Base-by-base conservation (phyloP, 495 filamentous ascomycete species). In the Talaromyces wortmannii region DNA sequence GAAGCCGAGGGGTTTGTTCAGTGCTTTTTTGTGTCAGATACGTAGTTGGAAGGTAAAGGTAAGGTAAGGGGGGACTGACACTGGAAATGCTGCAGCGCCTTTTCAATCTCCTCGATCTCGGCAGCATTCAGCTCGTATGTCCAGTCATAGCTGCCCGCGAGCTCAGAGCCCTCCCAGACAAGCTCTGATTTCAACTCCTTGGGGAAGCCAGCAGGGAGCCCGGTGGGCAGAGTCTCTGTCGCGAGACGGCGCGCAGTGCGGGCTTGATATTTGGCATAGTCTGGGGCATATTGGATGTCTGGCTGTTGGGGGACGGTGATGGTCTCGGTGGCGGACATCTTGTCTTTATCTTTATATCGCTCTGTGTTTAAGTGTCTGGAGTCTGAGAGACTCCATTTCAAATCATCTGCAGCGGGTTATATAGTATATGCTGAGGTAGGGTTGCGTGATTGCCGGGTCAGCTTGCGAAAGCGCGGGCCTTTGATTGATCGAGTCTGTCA, bases 231-330 rank as follows among this genome's bases (percentile, higher is more conserved):
- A 6, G 59, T 53, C 33, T 78, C 76, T 0, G 65, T 70, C 36
- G 69, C 72, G 18, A 73, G 70, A 31, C 80, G 71, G n/a, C 67
- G 68, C 56, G 72, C 64, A 42, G 64, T 67, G 17, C 83, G 72
- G 6, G 71, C 72, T 50, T 78, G 70, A 61, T 80, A 84, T 61
- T 83, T 84, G 18, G 73, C 71, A 55, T 71, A 72, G 48, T 83
- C 70, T 4, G 81, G 81, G 18, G 74, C 66, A 61, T 83, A 84
- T n/a, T 74, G 60, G 33, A 84, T 86, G 58, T 84, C 81, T 3
- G 80, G 78, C 48, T 78, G 75, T 17, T 57, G 59, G 10, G 66
- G 67, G 8, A 66, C 62, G 3, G 61, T 63, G 46, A 64, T 57
- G 13, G 63, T 66, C 31, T 59, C 45, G 15, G 65, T 67, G 48